Evolutionary conservation across 257 asterid genomes (phyloP).

Genomic region (Anisodus tanguticus): DNA sequence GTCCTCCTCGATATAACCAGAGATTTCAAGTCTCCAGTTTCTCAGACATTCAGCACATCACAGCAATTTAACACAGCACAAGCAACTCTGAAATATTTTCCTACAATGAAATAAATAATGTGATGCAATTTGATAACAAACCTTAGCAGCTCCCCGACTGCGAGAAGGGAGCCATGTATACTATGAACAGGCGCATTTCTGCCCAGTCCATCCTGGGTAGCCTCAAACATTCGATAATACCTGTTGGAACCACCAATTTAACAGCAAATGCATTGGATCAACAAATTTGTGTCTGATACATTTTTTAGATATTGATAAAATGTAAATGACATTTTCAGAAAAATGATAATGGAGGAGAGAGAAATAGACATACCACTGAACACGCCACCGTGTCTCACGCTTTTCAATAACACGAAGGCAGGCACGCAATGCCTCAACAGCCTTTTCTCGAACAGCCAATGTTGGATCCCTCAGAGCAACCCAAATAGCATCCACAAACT

Average conservation of each 20-base stretch:
- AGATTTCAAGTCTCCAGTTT: not conserved
- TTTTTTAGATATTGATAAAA: not conserved
- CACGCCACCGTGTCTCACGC: constrained; percentile 99
- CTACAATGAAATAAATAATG: constrained; percentile 8
- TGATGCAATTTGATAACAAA: constrained; percentile 45
- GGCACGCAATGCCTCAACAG: constrained; percentile 98
- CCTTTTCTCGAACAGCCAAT: constrained; percentile 85
- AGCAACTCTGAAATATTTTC: not conserved
- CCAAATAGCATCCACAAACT: constrained; percentile 98
- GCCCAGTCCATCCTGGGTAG: constrained; percentile 96
- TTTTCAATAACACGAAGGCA: constrained; percentile 95
- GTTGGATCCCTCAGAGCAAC: constrained; percentile 95
- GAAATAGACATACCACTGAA: constrained; percentile 76
- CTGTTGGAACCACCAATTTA: constrained; percentile 49
- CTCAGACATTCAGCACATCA: not conserved
- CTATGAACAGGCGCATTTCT: constrained; percentile 92
- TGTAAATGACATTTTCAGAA: constrained; percentile 9
- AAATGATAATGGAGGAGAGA: constrained; percentile 16
- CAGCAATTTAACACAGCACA: not conserved
- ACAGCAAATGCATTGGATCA: constrained; percentile 31
- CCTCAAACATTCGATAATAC: constrained; percentile 99
- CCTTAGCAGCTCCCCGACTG: constrained; percentile 94
- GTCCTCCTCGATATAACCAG: not conserved
- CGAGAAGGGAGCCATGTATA: constrained; percentile 94
- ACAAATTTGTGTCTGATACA: not conserved